Base-by-base conservation (phyloP, 768 basidiomycete species). In the Boletellus emodensis region DNA sequence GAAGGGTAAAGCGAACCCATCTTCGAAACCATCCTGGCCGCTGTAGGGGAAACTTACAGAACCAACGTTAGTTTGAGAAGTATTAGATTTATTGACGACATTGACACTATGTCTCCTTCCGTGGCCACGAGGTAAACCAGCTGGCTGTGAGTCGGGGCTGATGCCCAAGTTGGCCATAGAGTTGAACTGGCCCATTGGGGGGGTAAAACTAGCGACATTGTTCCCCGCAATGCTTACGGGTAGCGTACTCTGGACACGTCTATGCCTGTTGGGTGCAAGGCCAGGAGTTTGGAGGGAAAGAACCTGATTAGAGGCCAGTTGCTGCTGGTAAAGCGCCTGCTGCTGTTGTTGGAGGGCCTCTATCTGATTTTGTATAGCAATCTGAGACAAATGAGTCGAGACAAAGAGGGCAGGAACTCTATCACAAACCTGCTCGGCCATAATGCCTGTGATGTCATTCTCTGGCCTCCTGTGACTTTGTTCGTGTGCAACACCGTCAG, bases 61-160 rank as follows among this genome's bases (percentile, higher is more conserved):
- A 14, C 76, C 77, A 4, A 72, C 60, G 40, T 69, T 69, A 17
- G 55, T 69, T 59, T 83, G 83, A 44, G 74, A 71, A 18, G 49
- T 15, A 40, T 65, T 67, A 14, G 81, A 62, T 66, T 93, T 92
- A 68, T 89, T 90, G 53, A 92, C 82, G 32, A 94, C 90, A 60
- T 94, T 94, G 55, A 94, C 92, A 56, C 90, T 93, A 67, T 94
- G 90, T 50, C 93, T 76, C 40, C 93, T 79, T 35, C 90, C 92
- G 64, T 95, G 93, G 22, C 89, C 89, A 52, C 89, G 83, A 43
- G 88, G 87, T 41, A 89, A 70, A 38, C 80, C 80, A 58, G 80
- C 75, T 36, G 78, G 66, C 59, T 86, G 85, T 12, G 78, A 79
- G 61, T 88, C 87, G 35, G 86, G 71, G 33, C 78, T 82, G 36